Evolutionary conservation across 108 stramenopile species (phyloP), one percentile per base, ranked within the genome.

Genomic region (Nitzschia palea): DNA sequence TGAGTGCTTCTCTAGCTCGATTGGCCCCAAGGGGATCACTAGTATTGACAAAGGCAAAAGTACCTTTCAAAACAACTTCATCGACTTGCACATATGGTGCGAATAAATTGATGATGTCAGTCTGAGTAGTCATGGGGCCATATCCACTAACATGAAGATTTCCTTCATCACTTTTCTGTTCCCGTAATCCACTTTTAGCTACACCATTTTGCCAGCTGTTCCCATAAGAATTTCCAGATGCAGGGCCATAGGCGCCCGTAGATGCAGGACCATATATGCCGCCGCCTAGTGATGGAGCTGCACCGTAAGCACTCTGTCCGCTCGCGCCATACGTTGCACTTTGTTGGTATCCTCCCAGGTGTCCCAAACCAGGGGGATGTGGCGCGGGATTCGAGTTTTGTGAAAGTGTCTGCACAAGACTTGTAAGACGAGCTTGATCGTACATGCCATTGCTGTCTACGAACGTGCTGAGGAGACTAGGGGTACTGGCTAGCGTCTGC

Each of bases 141-240:
- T 91, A 94, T 3, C 93, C 93, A 85, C 83, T 85, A 26, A 94
- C 32, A 66, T 94, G 93, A 20, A 94, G 74, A 44, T 94, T 94
- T 27, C 87, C 92, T 56, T 87, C 91, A 17, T 71, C 77, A 40
- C 56, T 67, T 52, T 84, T 87, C 60, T 82, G 76, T n/a, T 81
- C 84, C 33, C 73, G 55, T 34, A 70, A 80, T 28, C 56, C 68
- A 43, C 29, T 61, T 3, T 30, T 47, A 26, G 17, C 2, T 25
- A 22, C 40, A 15, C 56, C 62, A 40, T 61, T 54, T 27, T 53
- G 61, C 47, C 47, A 62, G 36, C 72, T 75, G 58, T 75, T 62
- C 5, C 55, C 56, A 14, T 31, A 22, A 17, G 52, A 59, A 10
- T 44, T 30, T 4, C 68, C 68, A 4, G 62, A 57, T 12, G 54